Evolutionary conservation across 495 filamentous ascomycete genomes (phyloP).

Genomic region (Lindgomyces ingoldianus): DNA sequence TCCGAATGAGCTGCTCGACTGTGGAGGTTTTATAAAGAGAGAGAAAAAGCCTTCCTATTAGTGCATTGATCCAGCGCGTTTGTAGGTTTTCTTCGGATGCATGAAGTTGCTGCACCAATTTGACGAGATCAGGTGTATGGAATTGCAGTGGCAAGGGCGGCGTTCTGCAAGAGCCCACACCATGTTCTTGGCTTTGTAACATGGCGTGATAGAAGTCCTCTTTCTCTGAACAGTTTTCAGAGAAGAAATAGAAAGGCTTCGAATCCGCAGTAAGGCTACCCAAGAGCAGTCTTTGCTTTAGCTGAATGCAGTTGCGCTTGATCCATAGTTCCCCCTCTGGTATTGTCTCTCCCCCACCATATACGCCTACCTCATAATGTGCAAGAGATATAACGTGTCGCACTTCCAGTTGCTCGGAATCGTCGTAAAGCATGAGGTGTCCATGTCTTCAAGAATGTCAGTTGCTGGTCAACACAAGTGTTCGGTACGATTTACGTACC

Average conservation of each 20-base stretch:
- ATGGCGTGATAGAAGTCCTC: slow-evolving; percentile 98
- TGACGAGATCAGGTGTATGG: slow-evolving; percentile 79
- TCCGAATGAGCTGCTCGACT: slow-evolving; percentile 72
- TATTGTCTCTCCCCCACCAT: slow-evolving; percentile 72
- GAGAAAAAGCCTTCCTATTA: slow-evolving; percentile 84
- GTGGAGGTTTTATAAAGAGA: slow-evolving; percentile 81
- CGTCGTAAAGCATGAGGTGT: slow-evolving; percentile 96
- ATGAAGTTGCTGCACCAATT: slow-evolving; percentile 83
- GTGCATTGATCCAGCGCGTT: slow-evolving; percentile 91
- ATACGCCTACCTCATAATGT: slow-evolving; percentile 82
- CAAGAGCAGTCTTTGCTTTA: slow-evolving; percentile 62
- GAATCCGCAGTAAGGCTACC: slow-evolving; percentile 57
- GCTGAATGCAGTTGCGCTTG: slow-evolving; percentile 89
- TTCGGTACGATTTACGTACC: slow-evolving; percentile 55
- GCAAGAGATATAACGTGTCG: slow-evolving; percentile 91
- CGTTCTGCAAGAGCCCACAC: slow-evolving; percentile 55
- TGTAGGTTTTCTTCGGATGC: slow-evolving; percentile 89
- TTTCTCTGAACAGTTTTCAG: slow-evolving; percentile 89
- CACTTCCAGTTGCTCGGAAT: slow-evolving; percentile 83
- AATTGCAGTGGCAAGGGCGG: slow-evolving; percentile 76
- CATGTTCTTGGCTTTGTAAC: slow-evolving; percentile 77
- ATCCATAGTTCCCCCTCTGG: slow-evolving; percentile 93
- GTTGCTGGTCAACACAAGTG: slow-evolving; percentile 1
- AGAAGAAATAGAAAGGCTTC: slow-evolving; percentile 91
- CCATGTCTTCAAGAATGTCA: slow-evolving; percentile 65